A percentile compares a stretch with the other conserved stretches of the same genome.
These are phyloP conservation scores for Vicia villosa DNA, from an alignment of 306 rosid genomes.

Conservation along the genomic window DNA sequence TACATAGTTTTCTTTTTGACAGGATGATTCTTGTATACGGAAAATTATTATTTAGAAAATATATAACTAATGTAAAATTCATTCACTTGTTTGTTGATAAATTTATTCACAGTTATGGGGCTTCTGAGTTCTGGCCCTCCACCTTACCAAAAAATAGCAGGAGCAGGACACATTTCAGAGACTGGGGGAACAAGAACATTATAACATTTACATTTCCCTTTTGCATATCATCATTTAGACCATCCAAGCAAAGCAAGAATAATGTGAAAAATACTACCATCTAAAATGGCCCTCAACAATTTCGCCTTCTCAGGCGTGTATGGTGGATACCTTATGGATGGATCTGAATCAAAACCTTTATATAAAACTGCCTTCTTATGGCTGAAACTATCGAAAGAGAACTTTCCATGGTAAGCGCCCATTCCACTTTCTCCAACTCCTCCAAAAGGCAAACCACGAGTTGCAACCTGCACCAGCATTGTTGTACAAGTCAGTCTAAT, in stretches of 20 bases:
- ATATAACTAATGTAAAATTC: background rate
- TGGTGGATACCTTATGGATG: slow-evolving; percentile 69
- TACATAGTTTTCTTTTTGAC: too few species aligned
- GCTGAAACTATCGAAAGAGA: slow-evolving; percentile 79
- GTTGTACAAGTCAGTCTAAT: background rate
- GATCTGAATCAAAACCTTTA: slow-evolving; percentile 65
- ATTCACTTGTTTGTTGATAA: background rate
- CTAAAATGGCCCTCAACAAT: slow-evolving; percentile 56
- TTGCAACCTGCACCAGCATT: slow-evolving; percentile 55
- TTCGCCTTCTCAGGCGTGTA: slow-evolving; percentile 63
- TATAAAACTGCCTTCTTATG: slow-evolving; percentile 78
- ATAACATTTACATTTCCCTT: slow-evolving; percentile 18
- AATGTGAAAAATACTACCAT: slow-evolving; percentile 49
- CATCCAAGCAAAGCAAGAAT: slow-evolving; percentile 56
- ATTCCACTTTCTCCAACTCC: slow-evolving; percentile 94
- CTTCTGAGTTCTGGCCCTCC: background rate
- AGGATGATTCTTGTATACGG: too few species aligned
- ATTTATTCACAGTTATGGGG: background rate
- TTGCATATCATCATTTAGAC: slow-evolving; percentile 45
- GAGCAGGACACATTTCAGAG: background rate
- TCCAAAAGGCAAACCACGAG: slow-evolving; percentile 74
- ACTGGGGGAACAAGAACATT: background rate
- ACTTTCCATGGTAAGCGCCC: slow-evolving; percentile 84
- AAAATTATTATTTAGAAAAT: too few species aligned
- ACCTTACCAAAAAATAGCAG: background rate